Percentiles rank a stretch among this genome's conserved stretches.
Conservation (phyloP, 805 yeast species). For the Diddensiella transvaalensis region DNA sequence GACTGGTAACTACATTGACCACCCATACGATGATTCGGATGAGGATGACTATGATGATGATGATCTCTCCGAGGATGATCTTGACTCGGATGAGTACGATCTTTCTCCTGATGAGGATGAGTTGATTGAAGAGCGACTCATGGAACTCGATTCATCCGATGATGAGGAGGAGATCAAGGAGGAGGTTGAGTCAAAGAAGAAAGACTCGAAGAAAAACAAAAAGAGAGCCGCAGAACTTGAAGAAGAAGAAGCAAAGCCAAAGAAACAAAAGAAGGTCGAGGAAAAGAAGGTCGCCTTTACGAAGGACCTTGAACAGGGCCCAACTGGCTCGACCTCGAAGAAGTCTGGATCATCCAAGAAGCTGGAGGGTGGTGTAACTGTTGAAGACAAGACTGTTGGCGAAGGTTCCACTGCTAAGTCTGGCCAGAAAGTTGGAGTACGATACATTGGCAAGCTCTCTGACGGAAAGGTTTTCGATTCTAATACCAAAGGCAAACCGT, state of each 20-base stretch:
- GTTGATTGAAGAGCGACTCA: constrained; percentile 40
- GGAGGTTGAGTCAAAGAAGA: constrained; percentile 48
- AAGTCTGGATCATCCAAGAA: constrained; percentile 54
- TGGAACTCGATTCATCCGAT: constrained; percentile 60
- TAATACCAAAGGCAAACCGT: constrained; percentile 96
- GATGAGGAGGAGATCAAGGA: constrained; percentile 42
- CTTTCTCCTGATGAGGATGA: constrained; percentile 35
- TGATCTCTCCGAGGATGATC: constrained; percentile 37
- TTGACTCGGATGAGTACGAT: constrained; percentile 34
- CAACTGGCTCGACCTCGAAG: constrained; percentile 46
- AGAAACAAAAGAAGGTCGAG: constrained; percentile 34
- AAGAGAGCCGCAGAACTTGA: constrained; percentile 37
- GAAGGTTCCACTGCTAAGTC: constrained; percentile 83
- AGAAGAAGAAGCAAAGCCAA: constrained; percentile 29
- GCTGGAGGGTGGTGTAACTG: constrained; percentile 85
- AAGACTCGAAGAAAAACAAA: constrained; percentile 34
- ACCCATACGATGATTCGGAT: constrained; percentile 76
- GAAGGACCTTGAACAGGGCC: constrained; percentile 91
- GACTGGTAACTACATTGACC: constrained; percentile 93
- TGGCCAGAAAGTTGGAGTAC: constrained; percentile 89
- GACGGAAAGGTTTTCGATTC: constrained; percentile 97
- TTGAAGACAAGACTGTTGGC: constrained; percentile 91
- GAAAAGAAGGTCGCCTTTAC: constrained; percentile 85
- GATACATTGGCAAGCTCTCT: constrained; percentile 96
- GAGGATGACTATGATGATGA: constrained; percentile 50